Conservation (phyloP, 331 rosid genomes). For the Erythrophleum ivorense region DNA sequence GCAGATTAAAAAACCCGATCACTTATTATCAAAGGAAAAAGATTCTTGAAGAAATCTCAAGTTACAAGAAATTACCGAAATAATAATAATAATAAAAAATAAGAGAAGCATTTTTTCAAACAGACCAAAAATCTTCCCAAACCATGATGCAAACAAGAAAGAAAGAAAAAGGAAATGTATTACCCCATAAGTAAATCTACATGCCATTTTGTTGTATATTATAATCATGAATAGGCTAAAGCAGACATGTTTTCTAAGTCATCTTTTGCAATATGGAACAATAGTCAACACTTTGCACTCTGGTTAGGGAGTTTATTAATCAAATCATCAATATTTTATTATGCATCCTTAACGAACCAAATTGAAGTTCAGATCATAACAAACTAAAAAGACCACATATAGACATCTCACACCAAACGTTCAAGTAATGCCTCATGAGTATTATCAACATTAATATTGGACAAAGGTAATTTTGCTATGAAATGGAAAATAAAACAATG, state of each 20-base stretch:
- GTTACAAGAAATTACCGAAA: not conserved
- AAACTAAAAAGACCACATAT: not conserved
- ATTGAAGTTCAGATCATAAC: not conserved
- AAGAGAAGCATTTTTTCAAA: not conserved
- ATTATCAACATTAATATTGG: not conserved
- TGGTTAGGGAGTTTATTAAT: not conserved
- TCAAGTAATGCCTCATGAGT: not conserved
- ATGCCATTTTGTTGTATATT: not conserved
- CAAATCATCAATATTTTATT: not conserved
- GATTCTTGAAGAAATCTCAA: not conserved
- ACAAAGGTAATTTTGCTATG: slow-evolving; percentile 4
- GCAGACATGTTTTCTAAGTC: not conserved
- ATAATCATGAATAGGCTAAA: not conserved
- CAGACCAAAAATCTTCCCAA: not conserved
- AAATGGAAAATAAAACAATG: slow-evolving; percentile 27
- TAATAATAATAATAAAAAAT: not conserved
- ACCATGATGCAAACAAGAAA: not conserved
- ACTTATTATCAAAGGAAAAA: not conserved
- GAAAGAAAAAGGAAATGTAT: not conserved
- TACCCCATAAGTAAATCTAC: not conserved
- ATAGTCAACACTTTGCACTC: not conserved
- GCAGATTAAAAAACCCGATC: not conserved
- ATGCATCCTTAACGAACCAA: not conserved
- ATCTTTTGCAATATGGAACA: not conserved
- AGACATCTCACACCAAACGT: not conserved